Base-by-base conservation (phyloP, 2,329 filamentous ascomycete species). In the Remersonia thermophila region DNA sequence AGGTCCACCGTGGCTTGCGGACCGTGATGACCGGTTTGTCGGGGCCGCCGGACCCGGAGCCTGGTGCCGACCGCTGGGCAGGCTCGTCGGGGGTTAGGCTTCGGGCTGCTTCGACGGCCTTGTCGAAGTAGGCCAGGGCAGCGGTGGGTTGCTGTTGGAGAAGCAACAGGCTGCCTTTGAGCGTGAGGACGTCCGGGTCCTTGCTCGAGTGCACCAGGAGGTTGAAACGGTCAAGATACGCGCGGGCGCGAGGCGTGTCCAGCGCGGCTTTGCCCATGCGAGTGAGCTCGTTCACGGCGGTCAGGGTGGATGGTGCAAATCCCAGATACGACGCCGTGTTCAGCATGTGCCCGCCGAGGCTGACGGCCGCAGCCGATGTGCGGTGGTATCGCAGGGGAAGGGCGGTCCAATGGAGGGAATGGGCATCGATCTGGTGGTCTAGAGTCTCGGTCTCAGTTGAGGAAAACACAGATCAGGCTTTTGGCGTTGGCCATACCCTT, bases 241-340 rank as follows among this genome's bases (percentile, higher is more conserved):
- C 9, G 20, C 20, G 20, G 20, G 9, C n/a, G n/a, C n/a, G n/a
- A n/a, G n/a, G n/a, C n/a, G n/a, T n/a, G n/a, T n/a, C n/a, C n/a
- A n/a, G n/a, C n/a, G n/a, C n/a, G n/a, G n/a, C n/a, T n/a, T n/a
- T n/a, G n/a, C n/a, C n/a, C n/a, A n/a, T n/a, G n/a, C n/a, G 25
- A 27, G 25, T 20, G 15, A 51, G 32, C 5, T 52, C 27, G 17
- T 42, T 46, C 29, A 55, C 41, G 8, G 60, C 26, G 3, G 56
- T 52, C 25, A 65, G 44, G 4, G 56, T 52, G 12, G 58, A 56
- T 6, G 61, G 60, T 25, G 41, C 33, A 46, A 63, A 62, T 27
- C 46, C 52, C 1, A 56, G 41, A 13, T 39, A 32, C 7, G 51
- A 50, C 8, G 56, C 54, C 2, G 55, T 53, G 37, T 51, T 35